Percentiles rank a stretch among this genome's conserved stretches.
These are phyloP conservation scores for Ambrosiella xylebori DNA, from an alignment of 2,329 filamentous ascomycete species.

Conservation along the genomic window DNA sequence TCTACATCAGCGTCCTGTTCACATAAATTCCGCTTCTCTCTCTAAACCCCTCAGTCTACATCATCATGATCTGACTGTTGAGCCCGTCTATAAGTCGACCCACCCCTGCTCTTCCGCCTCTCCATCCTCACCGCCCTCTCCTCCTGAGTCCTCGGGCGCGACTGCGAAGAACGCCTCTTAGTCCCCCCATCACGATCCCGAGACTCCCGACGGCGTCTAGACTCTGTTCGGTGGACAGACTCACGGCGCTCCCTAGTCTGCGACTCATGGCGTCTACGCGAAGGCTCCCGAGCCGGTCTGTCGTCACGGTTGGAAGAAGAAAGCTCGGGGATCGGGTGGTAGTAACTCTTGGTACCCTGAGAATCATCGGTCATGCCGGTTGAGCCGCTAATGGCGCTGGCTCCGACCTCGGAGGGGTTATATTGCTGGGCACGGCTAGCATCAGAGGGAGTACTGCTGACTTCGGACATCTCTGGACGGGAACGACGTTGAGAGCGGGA, in stretches of 20 bases:
- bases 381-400: constrained; percentile 12
- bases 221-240: not conserved
- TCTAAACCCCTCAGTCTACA: constrained; percentile 1
- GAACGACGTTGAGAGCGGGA: constrained; percentile 13
- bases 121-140: constrained; percentile 21
- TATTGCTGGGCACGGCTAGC: not conserved
- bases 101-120: constrained; percentile 18
- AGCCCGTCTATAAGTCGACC: constrained; percentile 5
- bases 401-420: not conserved
- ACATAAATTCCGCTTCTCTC: not conserved
- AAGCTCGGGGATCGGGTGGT: constrained; percentile 37
- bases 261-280: constrained; percentile 6
- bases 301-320: constrained; percentile 17
- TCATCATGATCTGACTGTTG: constrained; percentile 6
- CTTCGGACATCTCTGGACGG: constrained; percentile 17
- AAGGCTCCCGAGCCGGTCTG: constrained; percentile 10
- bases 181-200: not conserved
- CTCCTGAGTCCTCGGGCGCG: constrained; percentile 16
- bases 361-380: constrained; percentile 24
- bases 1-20: not conserved
- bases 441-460: constrained; percentile 15
- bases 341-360: constrained; percentile 39
- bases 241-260: not conserved
- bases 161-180: constrained; percentile 8
- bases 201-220: constrained; percentile 1